Evolutionary conservation across 805 yeast genomes (phyloP).

Genomic region (Candida xyloterini): DNA sequence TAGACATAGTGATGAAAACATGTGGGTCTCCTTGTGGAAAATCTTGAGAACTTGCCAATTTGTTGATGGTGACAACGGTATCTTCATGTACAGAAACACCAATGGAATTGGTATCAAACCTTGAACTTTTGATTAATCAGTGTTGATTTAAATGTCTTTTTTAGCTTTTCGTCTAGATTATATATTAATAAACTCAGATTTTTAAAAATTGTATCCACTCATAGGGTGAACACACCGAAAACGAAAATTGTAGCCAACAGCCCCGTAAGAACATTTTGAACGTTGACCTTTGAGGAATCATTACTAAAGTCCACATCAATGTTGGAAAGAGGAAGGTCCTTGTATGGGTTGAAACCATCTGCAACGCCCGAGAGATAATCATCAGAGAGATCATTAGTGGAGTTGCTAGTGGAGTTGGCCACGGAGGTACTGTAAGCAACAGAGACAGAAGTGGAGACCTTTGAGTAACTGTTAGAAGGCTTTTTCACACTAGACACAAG

Average conservation of each 20-base stretch:
- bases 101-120: constrained; percentile 43
- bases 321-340: constrained; percentile 22
- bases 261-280: constrained; percentile 14
- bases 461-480: not conserved
- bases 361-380: constrained; percentile 1
- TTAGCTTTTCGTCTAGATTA: constrained; percentile 2
- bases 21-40: constrained; percentile 59
- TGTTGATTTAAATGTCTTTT: not conserved
- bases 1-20: constrained; percentile 47
- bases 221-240: constrained; percentile 19
- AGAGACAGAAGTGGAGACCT: not conserved
- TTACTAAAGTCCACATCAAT: constrained; percentile 22
- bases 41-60: constrained; percentile 63
- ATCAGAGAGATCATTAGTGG: constrained; percentile 3
- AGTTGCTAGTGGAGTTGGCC: constrained; percentile 6
- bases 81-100: constrained; percentile 62
- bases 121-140: not conserved
- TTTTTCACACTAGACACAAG: not conserved
- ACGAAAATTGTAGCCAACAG: constrained; percentile 13
- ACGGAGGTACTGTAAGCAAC: not conserved
- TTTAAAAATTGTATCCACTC: not conserved
- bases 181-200: constrained; percentile 4
- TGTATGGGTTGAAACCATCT: constrained; percentile 21
- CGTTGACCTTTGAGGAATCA: constrained; percentile 12
- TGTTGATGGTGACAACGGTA: constrained; percentile 66